Evolutionary conservation across 768 basidiomycete genomes (phyloP).

Genomic region (Lactarius hatsudake): DNA sequence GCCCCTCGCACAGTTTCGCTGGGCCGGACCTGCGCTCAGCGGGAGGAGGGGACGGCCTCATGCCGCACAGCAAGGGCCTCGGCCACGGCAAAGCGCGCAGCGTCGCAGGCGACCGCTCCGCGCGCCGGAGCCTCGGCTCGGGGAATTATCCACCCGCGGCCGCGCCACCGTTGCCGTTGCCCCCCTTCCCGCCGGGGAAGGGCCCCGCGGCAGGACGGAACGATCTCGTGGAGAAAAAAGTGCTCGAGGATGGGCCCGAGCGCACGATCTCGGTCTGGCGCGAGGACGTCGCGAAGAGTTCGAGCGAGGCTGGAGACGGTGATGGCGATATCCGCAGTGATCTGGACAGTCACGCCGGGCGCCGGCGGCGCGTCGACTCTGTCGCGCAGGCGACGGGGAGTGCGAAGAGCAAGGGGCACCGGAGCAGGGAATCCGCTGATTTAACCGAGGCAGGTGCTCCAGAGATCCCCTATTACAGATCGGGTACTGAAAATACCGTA

Average conservation of each 20-base stretch:
- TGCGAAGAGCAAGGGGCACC: constrained; percentile 25
- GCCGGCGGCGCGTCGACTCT: constrained; percentile 23
- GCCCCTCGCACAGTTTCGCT: constrained; percentile 24
- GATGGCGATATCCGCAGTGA: constrained; percentile 23
- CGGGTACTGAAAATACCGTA: not conserved
- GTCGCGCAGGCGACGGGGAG: constrained; percentile 12
- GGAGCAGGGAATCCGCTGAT: constrained; percentile 29
- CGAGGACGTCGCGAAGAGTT: constrained; percentile 35
- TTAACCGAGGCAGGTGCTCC: constrained; percentile 32
- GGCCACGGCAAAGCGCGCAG: constrained; percentile 24
- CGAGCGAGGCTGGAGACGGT: constrained; percentile 19
- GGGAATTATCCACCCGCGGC: not conserved
- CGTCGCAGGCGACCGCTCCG: constrained; percentile 16
- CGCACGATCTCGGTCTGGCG: constrained; percentile 39
- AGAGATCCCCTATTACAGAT: not conserved
- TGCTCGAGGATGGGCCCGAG: constrained; percentile 37
- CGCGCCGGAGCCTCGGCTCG: constrained; percentile 15
- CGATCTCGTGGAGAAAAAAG: constrained; percentile 35
- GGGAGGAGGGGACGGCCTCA: not conserved
- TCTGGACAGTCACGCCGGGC: constrained; percentile 30
- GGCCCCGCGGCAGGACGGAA: constrained; percentile 29
- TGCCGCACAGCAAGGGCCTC: not conserved
- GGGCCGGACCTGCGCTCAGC: constrained; percentile 5
- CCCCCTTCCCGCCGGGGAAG: not conserved
- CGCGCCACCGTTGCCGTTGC: not conserved